Base-by-base conservation (phyloP, 495 filamentous ascomycete genomes). In the Penicillium verhagenii region DNA sequence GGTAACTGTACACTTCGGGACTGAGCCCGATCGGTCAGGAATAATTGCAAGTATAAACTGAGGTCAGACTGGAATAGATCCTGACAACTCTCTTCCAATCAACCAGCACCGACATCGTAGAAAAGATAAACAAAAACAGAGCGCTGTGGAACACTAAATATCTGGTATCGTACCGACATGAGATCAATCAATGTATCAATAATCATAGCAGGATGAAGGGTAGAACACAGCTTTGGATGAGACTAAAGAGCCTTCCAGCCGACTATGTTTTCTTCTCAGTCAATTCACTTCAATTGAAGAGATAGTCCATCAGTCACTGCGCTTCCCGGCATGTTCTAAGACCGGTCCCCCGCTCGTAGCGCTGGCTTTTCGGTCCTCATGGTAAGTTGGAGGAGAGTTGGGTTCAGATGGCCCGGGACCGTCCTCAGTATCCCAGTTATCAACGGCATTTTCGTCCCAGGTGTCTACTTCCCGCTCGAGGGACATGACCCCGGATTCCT, bases 381-480 rank as follows among this genome's bases (percentile, higher is more conserved):
- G 54, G 23, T 63, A 63, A 8, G 48, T 52, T 11, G 65, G 65
- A 48, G 65, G 59, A 21, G 59, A 37, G 35, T 43, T 48, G 16
- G 50, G 42, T 49, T 63, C 50, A 6, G 61, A 23, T 8, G 56
- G 55, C 7, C 28, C 63, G 10, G 59, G 58, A 3, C 60, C 72
- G 42, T 87, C 85, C 26, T 85, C 86, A 3, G 83, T 59, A 54
- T 90, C 87, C 88, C 87, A 91, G 11, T 78, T 79, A 64, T 91
- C 88, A 19, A 83, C 83, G 0, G 81, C 82, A 62, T 92, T 89
- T 68, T 92, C 89, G 58, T 92, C 89, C 89, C 89, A 93, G 56
- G 87, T 88, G 61, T 91, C 89, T 13, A 92, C 80, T 67, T 89
- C 86, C 33, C 87, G 82, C 54, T 92, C 89, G 42, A 90, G 70